These are phyloP conservation scores for Vaccinium corymbosum DNA, from an alignment of 148 eudicot species.

Conservation along the genomic window DNA sequence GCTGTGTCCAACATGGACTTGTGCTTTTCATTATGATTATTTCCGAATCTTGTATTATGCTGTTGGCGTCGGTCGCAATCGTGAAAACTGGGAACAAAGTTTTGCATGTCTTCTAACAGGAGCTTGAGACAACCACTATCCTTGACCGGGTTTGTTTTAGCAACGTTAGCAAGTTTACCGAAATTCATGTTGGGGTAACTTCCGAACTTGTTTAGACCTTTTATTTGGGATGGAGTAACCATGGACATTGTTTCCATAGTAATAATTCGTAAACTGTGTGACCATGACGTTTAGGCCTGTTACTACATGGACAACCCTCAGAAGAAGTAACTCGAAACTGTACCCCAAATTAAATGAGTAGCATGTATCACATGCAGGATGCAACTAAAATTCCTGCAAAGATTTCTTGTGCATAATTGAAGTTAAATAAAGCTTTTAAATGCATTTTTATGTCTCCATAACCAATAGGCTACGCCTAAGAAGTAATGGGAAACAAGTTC, in stretches of 20 bases:
- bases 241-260: background rate
- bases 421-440: background rate
- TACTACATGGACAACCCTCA: slow-evolving; percentile 22
- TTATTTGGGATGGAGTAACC: background rate
- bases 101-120: slow-evolving; percentile 3
- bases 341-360: background rate
- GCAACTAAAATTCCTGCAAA: slow-evolving; percentile 8
- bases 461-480: slow-evolving; percentile 35
- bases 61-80: background rate
- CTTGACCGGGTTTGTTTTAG: background rate
- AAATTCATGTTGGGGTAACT: background rate
- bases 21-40: background rate
- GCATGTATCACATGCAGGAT: slow-evolving; percentile 46
- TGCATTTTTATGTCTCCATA: slow-evolving; percentile 44
- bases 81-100: background rate
- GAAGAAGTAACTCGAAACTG: background rate
- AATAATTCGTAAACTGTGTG: background rate
- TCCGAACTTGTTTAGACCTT: background rate
- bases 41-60: background rate
- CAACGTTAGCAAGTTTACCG: background rate
- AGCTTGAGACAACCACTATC: background rate
- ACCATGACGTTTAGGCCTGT: background rate
- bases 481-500: slow-evolving; percentile 29
- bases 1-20: background rate
- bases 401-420: background rate